phyloP scores from a whole-genome alignment of 1,284 basidiomycete species.

The Moesziomyces sp. region DNA sequence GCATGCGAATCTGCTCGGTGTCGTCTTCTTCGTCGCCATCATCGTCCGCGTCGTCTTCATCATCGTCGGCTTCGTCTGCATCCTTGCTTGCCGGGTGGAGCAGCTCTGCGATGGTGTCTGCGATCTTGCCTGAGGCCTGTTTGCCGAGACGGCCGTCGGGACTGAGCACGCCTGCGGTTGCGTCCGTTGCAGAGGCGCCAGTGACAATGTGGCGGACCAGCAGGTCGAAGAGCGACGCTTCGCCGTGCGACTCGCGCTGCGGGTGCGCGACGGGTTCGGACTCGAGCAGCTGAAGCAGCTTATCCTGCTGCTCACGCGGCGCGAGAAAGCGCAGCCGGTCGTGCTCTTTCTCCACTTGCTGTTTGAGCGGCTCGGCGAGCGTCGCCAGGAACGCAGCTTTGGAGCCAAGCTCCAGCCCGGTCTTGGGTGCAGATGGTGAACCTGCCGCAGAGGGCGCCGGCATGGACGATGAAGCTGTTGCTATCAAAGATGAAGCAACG shows the following conservation, averaged over 20 bases:
- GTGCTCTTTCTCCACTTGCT: constrained; percentile 24
- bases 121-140: constrained; percentile 5
- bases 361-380: constrained; percentile 10
- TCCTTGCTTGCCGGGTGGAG: constrained; percentile 11
- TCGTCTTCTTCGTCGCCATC: constrained; percentile 8
- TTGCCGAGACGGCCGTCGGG: constrained; percentile 13
- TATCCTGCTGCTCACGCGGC: constrained; percentile 17
- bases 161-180: constrained; percentile 12
- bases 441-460: not conserved
- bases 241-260: not conserved
- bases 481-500: not conserved
- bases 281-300: constrained; percentile 28
- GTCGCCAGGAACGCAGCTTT: constrained; percentile 12
- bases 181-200: not conserved
- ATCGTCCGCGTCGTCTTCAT: constrained; percentile 27
- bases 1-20: not conserved
- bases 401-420: constrained; percentile 4
- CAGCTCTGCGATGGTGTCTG: constrained; percentile 5
- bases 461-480: no score
- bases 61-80: constrained; percentile 7
- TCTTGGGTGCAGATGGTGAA: not conserved
- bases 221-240: constrained; percentile 31
- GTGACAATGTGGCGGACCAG: constrained; percentile 16
- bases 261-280: constrained; percentile 9
- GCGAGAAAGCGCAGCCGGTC: constrained; percentile 18